phyloP scores from a whole-genome alignment of 2,329 filamentous ascomycete genomes.

The Neonectria coccinea region DNA sequence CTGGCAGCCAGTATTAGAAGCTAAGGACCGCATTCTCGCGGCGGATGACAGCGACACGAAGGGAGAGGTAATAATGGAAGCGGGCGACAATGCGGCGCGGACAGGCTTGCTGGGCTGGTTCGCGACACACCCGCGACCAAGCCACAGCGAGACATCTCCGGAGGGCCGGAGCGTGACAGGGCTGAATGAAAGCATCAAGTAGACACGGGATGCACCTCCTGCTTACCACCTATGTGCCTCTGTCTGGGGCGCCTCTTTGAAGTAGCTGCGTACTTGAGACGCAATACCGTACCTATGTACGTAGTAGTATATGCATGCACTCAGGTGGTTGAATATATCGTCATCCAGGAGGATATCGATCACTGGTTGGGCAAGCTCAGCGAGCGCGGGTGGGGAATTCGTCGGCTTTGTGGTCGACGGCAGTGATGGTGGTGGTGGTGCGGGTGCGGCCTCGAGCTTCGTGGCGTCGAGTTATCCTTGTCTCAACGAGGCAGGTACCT shows the following conservation, averaged over 20 bases:
- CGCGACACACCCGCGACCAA: background rate
- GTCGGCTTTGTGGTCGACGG: conserved; percentile 5
- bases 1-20: conserved; percentile 19
- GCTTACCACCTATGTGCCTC: background rate
- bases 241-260: background rate
- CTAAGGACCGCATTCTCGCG: conserved; percentile 27
- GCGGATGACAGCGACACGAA: conserved; percentile 4
- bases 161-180: background rate
- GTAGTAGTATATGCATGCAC: conserved; percentile 1
- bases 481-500: conserved; percentile 21
- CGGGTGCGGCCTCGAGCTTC: conserved; percentile 16
- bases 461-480: conserved; percentile 27
- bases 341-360: conserved; percentile 1
- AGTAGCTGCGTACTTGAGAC: background rate
- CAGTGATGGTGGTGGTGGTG: conserved; percentile 12
- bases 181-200: background rate
- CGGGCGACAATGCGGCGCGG: conserved; percentile 20
- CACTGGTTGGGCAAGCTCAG: conserved; percentile 11
- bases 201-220: background rate
- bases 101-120: conserved; percentile 7
- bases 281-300: background rate
- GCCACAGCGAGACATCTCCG: background rate
- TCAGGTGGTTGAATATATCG: conserved; percentile 8
- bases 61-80: conserved; percentile 2
- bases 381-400: conserved; percentile 20